These are phyloP conservation scores for Taiozyma onychis DNA, from an alignment of 1,139 yeast genomes.

Conservation along the genomic window DNA sequence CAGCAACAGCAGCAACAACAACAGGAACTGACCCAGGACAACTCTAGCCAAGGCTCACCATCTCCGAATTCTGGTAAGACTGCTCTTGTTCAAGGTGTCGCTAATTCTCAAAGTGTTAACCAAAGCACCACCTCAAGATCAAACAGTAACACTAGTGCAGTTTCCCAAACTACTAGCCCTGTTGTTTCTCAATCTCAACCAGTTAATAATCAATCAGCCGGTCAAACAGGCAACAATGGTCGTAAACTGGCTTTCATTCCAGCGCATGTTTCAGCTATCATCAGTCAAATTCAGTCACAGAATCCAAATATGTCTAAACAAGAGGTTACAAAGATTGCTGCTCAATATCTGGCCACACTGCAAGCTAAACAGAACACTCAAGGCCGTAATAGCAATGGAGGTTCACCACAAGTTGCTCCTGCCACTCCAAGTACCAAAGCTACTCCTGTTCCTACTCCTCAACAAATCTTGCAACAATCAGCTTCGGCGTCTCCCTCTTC, in stretches of 20 bases:
- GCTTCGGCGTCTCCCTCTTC: background rate
- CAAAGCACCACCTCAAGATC: constrained; percentile 18
- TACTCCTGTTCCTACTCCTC: constrained; percentile 21
- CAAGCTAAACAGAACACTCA: constrained; percentile 40
- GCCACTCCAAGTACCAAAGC: constrained; percentile 6
- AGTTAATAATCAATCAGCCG: background rate
- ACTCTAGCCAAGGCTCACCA: constrained; percentile 11
- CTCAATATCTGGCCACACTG: constrained; percentile 57
- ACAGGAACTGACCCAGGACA: constrained; percentile 3
- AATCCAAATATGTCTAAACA: constrained; percentile 65
- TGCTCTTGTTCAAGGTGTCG: constrained; percentile 12
- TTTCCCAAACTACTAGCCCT: constrained; percentile 7
- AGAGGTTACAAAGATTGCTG: constrained; percentile 69
- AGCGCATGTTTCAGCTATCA: constrained; percentile 64
- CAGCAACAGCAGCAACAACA: constrained; percentile 5
- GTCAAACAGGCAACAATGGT: constrained; percentile 17
- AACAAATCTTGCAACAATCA: constrained; percentile 17
- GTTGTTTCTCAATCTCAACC: constrained; percentile 2
- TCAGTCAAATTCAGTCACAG: constrained; percentile 62
- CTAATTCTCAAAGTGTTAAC: constrained; percentile 4
- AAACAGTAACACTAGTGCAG: constrained; percentile 16
- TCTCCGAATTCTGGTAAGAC: constrained; percentile 19
- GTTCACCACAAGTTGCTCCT: constrained; percentile 5
- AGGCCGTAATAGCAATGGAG: constrained; percentile 4
- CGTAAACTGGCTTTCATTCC: constrained; percentile 36